Conservation (phyloP, 805 yeast species). For the Ogataea salicorniae region DNA sequence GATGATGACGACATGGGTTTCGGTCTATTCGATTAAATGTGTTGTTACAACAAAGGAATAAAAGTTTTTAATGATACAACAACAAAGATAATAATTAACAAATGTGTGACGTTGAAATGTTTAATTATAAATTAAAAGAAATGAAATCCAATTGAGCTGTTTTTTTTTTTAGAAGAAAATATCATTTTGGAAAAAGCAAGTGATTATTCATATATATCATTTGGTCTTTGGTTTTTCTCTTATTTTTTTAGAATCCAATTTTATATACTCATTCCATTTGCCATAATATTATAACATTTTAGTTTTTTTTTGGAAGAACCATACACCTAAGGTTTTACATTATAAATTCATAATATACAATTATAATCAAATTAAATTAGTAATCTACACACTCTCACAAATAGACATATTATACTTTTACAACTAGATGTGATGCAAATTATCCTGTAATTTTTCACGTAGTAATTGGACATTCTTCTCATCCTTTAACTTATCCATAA, state of each 20-base stretch:
- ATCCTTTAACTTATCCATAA: slow-evolving; percentile 10
- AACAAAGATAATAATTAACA: too few species aligned
- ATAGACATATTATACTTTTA: background rate
- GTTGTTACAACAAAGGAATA: background rate
- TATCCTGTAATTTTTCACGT: background rate
- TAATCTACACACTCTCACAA: background rate
- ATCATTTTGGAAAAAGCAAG: too few species aligned
- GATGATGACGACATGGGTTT: slow-evolving; percentile 79
- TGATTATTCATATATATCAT: background rate
- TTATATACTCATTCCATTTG: background rate
- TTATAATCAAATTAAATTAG: background rate
- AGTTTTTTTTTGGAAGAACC: too few species aligned
- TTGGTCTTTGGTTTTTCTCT: background rate
- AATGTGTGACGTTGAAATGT: too few species aligned
- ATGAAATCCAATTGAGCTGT: too few species aligned
- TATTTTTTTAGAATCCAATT: background rate
- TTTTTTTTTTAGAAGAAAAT: too few species aligned
- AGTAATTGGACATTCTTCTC: slow-evolving; percentile 1
- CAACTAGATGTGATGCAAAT: background rate
- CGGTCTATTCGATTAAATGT: slow-evolving; percentile 34
- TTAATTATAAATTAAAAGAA: too few species aligned
- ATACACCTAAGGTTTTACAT: too few species aligned
- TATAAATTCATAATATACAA: too few species aligned
- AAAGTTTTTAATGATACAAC: background rate
- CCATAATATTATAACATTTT: background rate